A percentile compares a stretch with the other conserved stretches of the same genome.
These are phyloP conservation scores for Penicillium goetzii DNA, from an alignment of 495 filamentous ascomycete genomes.

Conservation along the genomic window DNA sequence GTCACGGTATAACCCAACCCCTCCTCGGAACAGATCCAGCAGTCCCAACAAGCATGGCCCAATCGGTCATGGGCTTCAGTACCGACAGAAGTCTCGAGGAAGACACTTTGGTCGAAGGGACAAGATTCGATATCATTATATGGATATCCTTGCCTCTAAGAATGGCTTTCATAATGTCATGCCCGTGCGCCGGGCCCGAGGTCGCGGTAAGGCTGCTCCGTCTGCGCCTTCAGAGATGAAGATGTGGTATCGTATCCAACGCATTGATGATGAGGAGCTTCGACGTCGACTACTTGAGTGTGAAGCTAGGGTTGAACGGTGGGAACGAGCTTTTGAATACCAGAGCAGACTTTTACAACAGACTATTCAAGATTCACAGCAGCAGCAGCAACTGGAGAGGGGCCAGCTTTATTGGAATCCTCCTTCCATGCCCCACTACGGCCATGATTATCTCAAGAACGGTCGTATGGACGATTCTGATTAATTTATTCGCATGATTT, in stretches of 20 bases:
- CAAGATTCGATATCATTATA: constrained; percentile 4
- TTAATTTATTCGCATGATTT: constrained; percentile 15
- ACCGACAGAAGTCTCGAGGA: constrained; percentile 12
- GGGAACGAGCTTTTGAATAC: constrained; percentile 30
- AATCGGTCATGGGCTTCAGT: constrained; percentile 10
- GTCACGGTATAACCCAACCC: background rate
- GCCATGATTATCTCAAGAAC: constrained; percentile 7
- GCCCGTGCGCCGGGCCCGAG: constrained; percentile 11
- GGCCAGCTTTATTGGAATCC: constrained; percentile 8
- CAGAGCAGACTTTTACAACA: constrained; percentile 32
- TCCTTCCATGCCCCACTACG: constrained; percentile 12
- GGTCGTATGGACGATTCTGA: constrained; percentile 7
- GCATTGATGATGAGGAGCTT: constrained; percentile 34
- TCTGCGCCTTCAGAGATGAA: constrained; percentile 2
- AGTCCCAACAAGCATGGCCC: constrained; percentile 16
- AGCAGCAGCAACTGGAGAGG: constrained; percentile 14
- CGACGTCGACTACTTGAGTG: constrained; percentile 39
- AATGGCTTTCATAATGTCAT: constrained; percentile 1
- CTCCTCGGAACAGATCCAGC: constrained; percentile 10
- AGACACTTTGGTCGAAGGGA: constrained; percentile 18
- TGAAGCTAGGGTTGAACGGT: constrained; percentile 34
- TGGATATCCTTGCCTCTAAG: constrained; percentile 15
- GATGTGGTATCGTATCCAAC: constrained; percentile 21
- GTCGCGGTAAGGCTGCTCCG: background rate
- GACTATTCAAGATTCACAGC: constrained; percentile 26